phyloP scores from a whole-genome alignment of 768 basidiomycete genomes.

The Pisolithus tinctorius region DNA sequence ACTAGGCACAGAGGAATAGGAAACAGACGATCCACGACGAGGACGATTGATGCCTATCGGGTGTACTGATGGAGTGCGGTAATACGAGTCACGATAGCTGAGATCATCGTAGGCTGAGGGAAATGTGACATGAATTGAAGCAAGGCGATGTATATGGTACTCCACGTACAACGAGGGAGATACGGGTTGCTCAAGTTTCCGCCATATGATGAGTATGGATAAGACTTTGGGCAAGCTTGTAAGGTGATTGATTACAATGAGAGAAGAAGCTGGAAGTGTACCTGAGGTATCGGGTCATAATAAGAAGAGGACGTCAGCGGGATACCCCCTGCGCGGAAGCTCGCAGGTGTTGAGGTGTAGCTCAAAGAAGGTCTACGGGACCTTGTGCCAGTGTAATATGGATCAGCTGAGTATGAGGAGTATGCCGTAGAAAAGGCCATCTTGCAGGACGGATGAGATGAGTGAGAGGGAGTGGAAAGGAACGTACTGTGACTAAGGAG shows the following conservation, averaged over 20 bases:
- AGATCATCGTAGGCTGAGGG: conserved; percentile 50
- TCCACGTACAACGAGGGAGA: conserved; percentile 35
- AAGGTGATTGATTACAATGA: background rate
- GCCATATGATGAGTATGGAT: conserved; percentile 43
- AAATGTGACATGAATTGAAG: background rate
- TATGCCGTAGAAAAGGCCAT: conserved; percentile 37
- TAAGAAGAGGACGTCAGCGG: conserved; percentile 34
- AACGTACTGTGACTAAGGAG: background rate
- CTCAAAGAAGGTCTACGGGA: conserved; percentile 29
- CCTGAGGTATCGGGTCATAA: conserved; percentile 36
- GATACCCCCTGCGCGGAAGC: conserved; percentile 14
- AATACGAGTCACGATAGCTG: conserved; percentile 44
- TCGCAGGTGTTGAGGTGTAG: conserved; percentile 21
- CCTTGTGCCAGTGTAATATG: conserved; percentile 27
- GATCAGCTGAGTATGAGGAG: conserved; percentile 16
- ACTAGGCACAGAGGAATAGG: conserved; percentile 30
- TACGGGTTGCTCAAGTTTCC: conserved; percentile 33
- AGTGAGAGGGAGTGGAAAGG: conserved; percentile 3
- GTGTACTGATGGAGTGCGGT: conserved; percentile 26
- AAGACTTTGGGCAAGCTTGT: conserved; percentile 19
- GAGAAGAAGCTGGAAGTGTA: conserved; percentile 18
- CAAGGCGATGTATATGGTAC: background rate
- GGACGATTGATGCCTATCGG: conserved; percentile 16
- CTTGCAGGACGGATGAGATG: conserved; percentile 8
- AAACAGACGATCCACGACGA: conserved; percentile 36